phyloP scores from a whole-genome alignment of 495 filamentous ascomycete species.

The Neurospora pannonica region DNA sequence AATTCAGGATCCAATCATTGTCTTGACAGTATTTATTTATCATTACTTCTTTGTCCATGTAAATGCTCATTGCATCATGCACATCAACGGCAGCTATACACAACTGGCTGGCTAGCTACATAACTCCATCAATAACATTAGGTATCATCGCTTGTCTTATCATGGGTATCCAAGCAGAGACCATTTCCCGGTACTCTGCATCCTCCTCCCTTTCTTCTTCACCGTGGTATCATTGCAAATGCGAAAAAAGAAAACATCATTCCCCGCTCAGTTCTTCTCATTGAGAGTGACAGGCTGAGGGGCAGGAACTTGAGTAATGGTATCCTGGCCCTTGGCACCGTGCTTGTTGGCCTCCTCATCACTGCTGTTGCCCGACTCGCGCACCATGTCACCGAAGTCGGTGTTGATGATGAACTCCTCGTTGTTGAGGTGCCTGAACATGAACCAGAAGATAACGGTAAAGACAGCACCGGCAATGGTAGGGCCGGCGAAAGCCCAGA shows the following conservation, averaged over 20 bases:
- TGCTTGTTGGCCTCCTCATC: slow-evolving; percentile 22
- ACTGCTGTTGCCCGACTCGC: slow-evolving; percentile 29
- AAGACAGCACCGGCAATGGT: slow-evolving; percentile 33
- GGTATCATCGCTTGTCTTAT: neutral
- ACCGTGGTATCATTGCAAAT: neutral
- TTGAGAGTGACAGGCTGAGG: neutral
- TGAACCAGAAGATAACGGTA: slow-evolving; percentile 38
- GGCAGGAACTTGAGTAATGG: neutral
- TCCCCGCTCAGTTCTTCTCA: neutral
- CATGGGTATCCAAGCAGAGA: neutral
- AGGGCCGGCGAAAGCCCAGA: slow-evolving; percentile 43
- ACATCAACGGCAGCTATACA: neutral
- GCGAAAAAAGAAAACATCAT: neutral
- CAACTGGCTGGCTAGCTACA: neutral
- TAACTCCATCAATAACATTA: neutral
- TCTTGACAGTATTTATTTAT: neutral
- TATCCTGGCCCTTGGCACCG: neutral
- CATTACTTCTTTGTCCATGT: neutral
- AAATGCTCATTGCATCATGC: neutral
- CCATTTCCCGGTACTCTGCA: neutral
- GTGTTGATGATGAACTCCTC: slow-evolving; percentile 36
- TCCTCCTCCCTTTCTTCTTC: neutral
- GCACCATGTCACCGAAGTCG: slow-evolving; percentile 25
- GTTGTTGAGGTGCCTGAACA: slow-evolving; percentile 34
- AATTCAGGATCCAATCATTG: neutral